Base-by-base conservation (phyloP, 495 filamentous ascomycete species). In the Bacidia gigantensis region DNA sequence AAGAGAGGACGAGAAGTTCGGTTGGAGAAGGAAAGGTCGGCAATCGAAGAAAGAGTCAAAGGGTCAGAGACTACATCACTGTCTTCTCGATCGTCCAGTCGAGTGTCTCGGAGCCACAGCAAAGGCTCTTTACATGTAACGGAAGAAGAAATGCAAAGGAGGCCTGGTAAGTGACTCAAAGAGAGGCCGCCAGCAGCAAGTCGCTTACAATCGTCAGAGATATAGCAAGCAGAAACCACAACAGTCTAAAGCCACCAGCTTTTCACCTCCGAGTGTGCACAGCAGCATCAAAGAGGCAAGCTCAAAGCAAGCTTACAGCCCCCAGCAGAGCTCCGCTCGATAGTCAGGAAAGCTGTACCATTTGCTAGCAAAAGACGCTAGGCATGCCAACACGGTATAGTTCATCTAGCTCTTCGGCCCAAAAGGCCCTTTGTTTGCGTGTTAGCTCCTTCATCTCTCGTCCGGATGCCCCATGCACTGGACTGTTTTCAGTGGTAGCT, bases 1-100 rank as follows among this genome's bases (percentile, higher is more conserved):
- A 95, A 95, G 65, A 80, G 92, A 12, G 92, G 92, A 32, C 77
- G 78, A 14, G 92, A 98, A 67, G 80, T 80, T 12, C 73, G 92
- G 32, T 72, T 95, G 1, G 86, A 87, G 60, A 77, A 71, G 54
- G 86, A 89, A 64, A 72, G 73, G 7, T 58, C 71, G 11, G 70
- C 75, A n/a, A 73, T 70, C 0, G 72, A 75, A 51, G 67, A 67
- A 26, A 74, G 76, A 53, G 69, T 73, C 39, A 60, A 54, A 11
- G 66, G 14, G 14, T 35, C 29, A 35, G 29, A 14, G 5, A 35
- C 7, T 35, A 14, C 14, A 7, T 35, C 29, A 5, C 7, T 14
- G 5, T 35, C 29, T 14, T 35, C 29, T 35, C 29, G 29, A 7
- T 35, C 29, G 7, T 35, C 29, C 5, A 35, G 29, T 14, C 29